phyloP scores from a whole-genome alignment of 192 early-diverging fungal genomes.

The Linnemannia elongata region DNA sequence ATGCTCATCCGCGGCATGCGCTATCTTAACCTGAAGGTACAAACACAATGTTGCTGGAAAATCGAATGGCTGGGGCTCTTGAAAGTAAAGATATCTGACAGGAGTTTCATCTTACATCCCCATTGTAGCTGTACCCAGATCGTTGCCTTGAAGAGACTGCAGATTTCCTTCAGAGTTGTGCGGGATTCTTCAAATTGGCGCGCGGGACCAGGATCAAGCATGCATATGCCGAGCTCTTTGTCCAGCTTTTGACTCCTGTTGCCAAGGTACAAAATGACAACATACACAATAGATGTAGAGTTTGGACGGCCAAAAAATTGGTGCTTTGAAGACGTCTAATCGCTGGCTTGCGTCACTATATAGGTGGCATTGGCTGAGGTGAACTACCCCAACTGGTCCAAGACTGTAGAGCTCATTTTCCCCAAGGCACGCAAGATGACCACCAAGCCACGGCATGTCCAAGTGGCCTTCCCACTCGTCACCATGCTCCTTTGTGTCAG shows the following conservation, averaged over 20 bases:
- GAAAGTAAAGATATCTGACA: not conserved
- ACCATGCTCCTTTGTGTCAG: slow-evolving; percentile 94
- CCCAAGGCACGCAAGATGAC: slow-evolving; percentile 93
- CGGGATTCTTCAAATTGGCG: slow-evolving; percentile 88
- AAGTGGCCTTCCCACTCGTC: slow-evolving; percentile 87
- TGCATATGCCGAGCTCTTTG: slow-evolving; percentile 92
- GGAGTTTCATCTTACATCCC: not conserved
- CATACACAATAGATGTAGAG: too few species aligned
- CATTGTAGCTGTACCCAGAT: slow-evolving; percentile 88
- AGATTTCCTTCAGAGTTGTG: slow-evolving; percentile 92
- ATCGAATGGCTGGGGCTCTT: not conserved
- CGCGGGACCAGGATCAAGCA: slow-evolving; percentile 87
- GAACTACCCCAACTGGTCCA: slow-evolving; percentile 93
- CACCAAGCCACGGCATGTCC: slow-evolving; percentile 81
- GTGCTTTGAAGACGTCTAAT: not conserved
- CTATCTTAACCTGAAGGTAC: slow-evolving; percentile 88
- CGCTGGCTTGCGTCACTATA: not conserved
- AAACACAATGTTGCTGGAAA: not conserved
- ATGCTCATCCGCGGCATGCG: slow-evolving; percentile 92
- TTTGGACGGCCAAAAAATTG: too few species aligned
- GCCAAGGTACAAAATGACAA: slow-evolving; percentile 67
- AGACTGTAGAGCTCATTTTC: slow-evolving; percentile 92
- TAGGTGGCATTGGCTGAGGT: slow-evolving; percentile 93
- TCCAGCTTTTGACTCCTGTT: slow-evolving; percentile 91
- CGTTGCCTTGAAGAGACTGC: slow-evolving; percentile 94